Evolutionary conservation across 305 asterid species (phyloP).

Genomic region (Solanum hybrid): DNA sequence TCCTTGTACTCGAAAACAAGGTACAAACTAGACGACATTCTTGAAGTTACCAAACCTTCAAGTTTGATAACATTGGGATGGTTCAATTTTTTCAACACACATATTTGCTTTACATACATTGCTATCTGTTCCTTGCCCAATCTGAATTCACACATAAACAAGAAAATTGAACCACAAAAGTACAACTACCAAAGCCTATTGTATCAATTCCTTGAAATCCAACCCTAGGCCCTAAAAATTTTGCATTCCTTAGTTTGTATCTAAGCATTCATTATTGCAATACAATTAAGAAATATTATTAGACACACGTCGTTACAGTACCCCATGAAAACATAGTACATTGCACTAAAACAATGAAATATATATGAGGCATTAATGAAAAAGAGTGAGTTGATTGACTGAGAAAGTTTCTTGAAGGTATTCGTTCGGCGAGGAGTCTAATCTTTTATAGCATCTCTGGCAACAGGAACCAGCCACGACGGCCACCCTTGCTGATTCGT

Average conservation of each 20-base stretch:
- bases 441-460: conserved; percentile 62
- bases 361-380: neutral
- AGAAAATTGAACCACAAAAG: conserved; percentile 4
- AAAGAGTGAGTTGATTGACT: conserved; percentile 28
- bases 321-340: neutral
- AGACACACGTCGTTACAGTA: neutral
- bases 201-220: neutral
- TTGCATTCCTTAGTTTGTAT: neutral
- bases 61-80: conserved; percentile 93
- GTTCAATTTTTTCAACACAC: conserved; percentile 53
- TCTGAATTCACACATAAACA: conserved; percentile 22
- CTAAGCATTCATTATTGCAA: neutral
- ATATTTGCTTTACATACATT: conserved; percentile 62
- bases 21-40: conserved; percentile 85
- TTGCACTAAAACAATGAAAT: neutral
- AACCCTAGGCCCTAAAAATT: neutral
- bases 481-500: conserved; percentile 63
- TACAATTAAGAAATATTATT: neutral
- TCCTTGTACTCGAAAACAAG: conserved; percentile 87
- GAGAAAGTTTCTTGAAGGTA: conserved; percentile 81
- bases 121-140: conserved; percentile 93
- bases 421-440: conserved; percentile 90
- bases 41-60: conserved; percentile 78
- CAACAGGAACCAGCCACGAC: conserved; percentile 68
- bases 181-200: neutral